These are phyloP conservation scores for Pseudopithomyces maydicus DNA, from an alignment of 2,329 filamentous ascomycete genomes.

Conservation along the genomic window DNA sequence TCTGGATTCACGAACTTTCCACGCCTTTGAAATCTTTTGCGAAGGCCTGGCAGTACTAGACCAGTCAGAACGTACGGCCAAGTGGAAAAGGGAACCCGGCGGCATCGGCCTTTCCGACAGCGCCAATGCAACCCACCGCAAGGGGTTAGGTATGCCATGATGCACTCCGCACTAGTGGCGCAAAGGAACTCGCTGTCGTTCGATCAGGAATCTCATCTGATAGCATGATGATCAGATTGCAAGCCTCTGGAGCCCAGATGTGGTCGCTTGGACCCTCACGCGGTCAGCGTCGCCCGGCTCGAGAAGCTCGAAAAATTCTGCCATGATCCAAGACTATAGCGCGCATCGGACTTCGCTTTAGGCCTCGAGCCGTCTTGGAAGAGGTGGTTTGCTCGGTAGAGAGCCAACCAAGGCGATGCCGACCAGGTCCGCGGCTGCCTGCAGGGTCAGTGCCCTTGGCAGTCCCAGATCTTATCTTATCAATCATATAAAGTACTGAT, in stretches of 20 bases:
- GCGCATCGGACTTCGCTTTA: background rate
- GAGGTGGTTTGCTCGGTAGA: background rate
- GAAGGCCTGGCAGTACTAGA: background rate
- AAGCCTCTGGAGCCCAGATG: background rate
- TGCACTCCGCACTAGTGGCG: background rate
- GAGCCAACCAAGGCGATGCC: background rate
- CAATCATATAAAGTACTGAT: constrained; percentile 9
- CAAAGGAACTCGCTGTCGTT: background rate
- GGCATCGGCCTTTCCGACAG: background rate
- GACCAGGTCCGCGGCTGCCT: background rate
- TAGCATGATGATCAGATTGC: background rate
- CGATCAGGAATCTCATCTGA: background rate
- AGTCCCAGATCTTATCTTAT: constrained; percentile 12
- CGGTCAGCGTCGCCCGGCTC: background rate
- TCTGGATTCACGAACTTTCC: no score
- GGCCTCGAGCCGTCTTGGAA: background rate
- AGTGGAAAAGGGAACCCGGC: background rate
- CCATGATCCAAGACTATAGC: background rate
- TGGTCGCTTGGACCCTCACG: background rate
- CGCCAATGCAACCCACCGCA: background rate
- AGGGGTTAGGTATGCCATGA: background rate
- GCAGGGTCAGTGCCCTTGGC: background rate
- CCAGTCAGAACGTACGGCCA: no score
- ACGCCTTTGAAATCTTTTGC: background rate
- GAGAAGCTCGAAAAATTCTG: background rate